phyloP scores from a whole-genome alignment of 2,329 filamentous ascomycete species.

The Paecilomyces formosus region DNA sequence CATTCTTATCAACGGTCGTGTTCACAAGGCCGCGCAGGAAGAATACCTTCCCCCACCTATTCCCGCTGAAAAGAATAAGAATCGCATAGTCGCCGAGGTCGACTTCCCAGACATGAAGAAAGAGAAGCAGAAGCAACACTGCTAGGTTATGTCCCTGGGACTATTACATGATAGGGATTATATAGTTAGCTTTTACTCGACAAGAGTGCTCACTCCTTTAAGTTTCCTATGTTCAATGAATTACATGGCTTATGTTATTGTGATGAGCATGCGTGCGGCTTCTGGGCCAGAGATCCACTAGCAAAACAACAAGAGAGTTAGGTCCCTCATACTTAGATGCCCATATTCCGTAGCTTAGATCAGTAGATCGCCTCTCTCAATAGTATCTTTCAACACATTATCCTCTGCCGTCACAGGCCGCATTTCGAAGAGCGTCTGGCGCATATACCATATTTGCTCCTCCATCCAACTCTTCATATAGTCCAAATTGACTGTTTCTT shows the following conservation, averaged over 20 bases:
- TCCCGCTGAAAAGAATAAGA: conserved; percentile 4
- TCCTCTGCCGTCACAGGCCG: conserved; percentile 6
- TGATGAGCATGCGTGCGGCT: no score
- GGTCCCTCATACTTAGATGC: no score
- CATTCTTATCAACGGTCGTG: conserved; percentile 42
- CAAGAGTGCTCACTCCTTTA: no score
- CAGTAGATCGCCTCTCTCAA: background rate
- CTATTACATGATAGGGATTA: no score
- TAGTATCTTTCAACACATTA: background rate
- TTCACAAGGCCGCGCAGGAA: conserved; percentile 32
- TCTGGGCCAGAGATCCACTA: no score
- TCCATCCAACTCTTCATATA: conserved; percentile 18
- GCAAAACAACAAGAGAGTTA: no score
- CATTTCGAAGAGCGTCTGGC: conserved; percentile 24
- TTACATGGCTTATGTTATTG: no score
- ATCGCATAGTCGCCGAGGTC: conserved; percentile 3
- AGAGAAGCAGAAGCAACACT: conserved; percentile 4
- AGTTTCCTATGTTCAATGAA: no score
- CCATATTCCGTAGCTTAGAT: background rate
- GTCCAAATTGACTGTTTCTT: conserved; percentile 18
- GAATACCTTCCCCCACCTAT: background rate
- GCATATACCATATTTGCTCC: conserved; percentile 22
- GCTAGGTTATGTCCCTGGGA: background rate
- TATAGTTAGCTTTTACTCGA: no score
- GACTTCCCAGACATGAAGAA: conserved; percentile 1